Base-by-base conservation (phyloP, 768 basidiomycete genomes). In the Hypholoma sublateritium region DNA sequence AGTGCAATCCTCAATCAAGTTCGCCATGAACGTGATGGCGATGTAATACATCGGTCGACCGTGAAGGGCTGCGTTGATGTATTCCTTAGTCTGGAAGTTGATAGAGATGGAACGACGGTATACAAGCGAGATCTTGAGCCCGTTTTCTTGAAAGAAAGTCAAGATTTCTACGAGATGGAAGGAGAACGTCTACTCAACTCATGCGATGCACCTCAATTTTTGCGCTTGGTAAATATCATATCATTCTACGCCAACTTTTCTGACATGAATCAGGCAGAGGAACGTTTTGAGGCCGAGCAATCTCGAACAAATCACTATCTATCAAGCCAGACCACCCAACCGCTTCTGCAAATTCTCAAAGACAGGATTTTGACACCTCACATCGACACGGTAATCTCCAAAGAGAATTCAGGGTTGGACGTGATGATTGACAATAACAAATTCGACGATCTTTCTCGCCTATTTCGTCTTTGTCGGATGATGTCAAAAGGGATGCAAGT, bases 31-130 rank as follows among this genome's bases (percentile, higher is more conserved):
- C 88, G 97, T 14, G 89, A 95, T 60, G 95, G 95, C 22, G 91
- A 89, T 66, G 83, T 83, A 45, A 93, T 98, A 66, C 93, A 92
- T 65, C 88, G 91, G n/a, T 93, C 93, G 1, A 87, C 91, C 2
- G 85, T 98, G 50, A 90, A 92, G 66, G 90, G 89, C 62, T 93
- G 90, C 60, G 87, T 95, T 19, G 91, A 94, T 41, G 87, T 98
- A 44, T 81, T 97, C 45, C 73, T 90, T 37, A 81, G 87, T 55
- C 80, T 98, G 25, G 73, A 79, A 9, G 78, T 80, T 32, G 78
- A 78, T 16, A 72, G 72, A 19, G 76, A 74, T 17, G 79, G 75
- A 36, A 72, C 69, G 55, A 86, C 86, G 0, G 82, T 95, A 5
- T 99, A 98, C 75, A 84, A 87, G 61, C 80, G 81, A 50, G 87